Evolutionary conservation across 139 green algal species (phyloP).

Genomic region (Diplosphaera chodatii): DNA sequence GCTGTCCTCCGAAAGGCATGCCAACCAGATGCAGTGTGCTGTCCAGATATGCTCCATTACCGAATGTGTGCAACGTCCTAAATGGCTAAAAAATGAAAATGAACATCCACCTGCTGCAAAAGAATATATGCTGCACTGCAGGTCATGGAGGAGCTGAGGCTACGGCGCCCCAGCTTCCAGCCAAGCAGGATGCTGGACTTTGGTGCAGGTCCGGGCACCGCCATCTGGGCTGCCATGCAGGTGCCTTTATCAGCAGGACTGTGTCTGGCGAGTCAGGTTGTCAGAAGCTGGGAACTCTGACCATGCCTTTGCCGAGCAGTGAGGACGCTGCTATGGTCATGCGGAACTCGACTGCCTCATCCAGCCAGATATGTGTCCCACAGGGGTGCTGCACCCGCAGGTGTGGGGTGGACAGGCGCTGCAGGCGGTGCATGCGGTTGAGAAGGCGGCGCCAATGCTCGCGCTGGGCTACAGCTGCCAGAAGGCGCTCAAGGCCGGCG

Average conservation of each 20-base stretch:
- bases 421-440: conserved; percentile 41
- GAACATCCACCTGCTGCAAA: too few species aligned
- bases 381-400: too few species aligned
- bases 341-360: too few species aligned
- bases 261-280: too few species aligned
- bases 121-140: conserved; percentile 1
- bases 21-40: too few species aligned
- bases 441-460: conserved; percentile 50
- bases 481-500: background rate
- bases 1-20: conserved; percentile 20
- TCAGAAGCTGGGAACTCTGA: too few species aligned
- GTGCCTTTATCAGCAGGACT: too few species aligned
- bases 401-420: conserved; percentile 21
- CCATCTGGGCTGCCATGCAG: conserved; percentile 59
- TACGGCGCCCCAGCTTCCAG: conserved; percentile 22
- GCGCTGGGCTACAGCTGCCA: conserved; percentile 34
- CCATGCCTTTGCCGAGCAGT: too few species aligned
- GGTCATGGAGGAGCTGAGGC: conserved; percentile 28
- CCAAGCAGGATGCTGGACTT: conserved; percentile 64
- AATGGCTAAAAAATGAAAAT: background rate
- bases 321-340: too few species aligned
- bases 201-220: conserved; percentile 63
- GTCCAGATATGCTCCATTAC: background rate
- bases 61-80: background rate
- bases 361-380: too few species aligned